Base-by-base conservation (phyloP, 371 early-diverging fungal genomes). In the Saksenaea vasiformis region DNA sequence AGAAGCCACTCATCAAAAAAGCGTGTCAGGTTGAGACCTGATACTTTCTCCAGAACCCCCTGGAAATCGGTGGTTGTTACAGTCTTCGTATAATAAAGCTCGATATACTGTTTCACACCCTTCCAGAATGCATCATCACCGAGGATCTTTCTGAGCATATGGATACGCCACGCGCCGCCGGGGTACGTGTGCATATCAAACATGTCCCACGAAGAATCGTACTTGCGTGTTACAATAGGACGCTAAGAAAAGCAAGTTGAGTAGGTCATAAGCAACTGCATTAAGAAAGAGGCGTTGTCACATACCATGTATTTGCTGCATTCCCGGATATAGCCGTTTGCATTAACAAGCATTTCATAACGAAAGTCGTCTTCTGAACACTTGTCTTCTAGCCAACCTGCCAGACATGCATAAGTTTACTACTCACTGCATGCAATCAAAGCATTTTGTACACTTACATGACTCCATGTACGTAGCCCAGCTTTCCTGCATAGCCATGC, bases 1-100 rank as follows among this genome's bases (percentile, higher is more conserved):
- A 80, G 76, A 27, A 85, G 53, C 84, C 85, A 87, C 66, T 87
- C 82, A 71, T 87, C 88, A 71, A 87, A 87, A 69, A 87, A 87
- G 9, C 75, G 77, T 24, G 79, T 76, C 44, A 87, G 55, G 61
- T 86, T 86, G 9, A 87, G 62, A 14, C 85, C 85, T 13, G 78
- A 78, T 2, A 68, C 74, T 54, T 66, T 55, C 61, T 87, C 87
- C 10, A 87, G 57, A 31, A 70, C 70, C 31, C 64, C 64, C 38
- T 80, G 79, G 65, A 87, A 85, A 64, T 85, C 86, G 10, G 79
- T 78, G 5, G 87, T 87, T 61, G 83, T 78, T 13, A 82, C 86
- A 0, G 70, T 75, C 53, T 77, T 69, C 14, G 64, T 59, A 2
- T 72, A 60, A 56, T 61, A 81, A 3, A 57, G 57, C 17, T 70